These are phyloP conservation scores for Torulaspora pretoriensis DNA, from an alignment of 1,139 yeast genomes.

Conservation along the genomic window DNA sequence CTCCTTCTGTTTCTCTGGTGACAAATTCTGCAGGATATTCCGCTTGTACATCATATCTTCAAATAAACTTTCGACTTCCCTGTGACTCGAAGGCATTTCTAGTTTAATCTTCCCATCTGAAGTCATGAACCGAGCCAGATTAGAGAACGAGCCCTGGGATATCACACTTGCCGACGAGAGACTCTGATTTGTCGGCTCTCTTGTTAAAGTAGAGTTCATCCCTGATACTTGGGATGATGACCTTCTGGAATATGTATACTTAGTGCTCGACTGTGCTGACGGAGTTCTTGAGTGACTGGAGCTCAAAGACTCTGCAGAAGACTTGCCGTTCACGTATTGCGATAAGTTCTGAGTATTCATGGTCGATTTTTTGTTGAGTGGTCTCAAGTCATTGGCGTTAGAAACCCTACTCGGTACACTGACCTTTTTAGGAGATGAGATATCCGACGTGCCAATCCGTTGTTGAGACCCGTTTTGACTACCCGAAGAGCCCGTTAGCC, in stretches of 20 bases:
- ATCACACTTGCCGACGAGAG: constrained; percentile 29
- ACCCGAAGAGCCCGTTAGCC: constrained; percentile 17
- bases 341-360: constrained; percentile 31
- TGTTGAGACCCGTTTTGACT: constrained; percentile 10
- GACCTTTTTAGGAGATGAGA: constrained; percentile 24
- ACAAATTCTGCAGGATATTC: constrained; percentile 68
- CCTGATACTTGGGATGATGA: constrained; percentile 17
- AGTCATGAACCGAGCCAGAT: constrained; percentile 28
- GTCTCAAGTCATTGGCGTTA: constrained; percentile 20
- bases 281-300: constrained; percentile 22
- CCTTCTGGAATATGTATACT: constrained; percentile 33
- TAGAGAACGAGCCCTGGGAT: constrained; percentile 31
- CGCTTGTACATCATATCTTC: constrained; percentile 73
- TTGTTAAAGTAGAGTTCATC: constrained; percentile 15
- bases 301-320: constrained; percentile 3
- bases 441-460: constrained; percentile 16
- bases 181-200: constrained; percentile 29
- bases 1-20: constrained; percentile 72
- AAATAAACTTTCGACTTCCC: constrained; percentile 63
- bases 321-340: constrained; percentile 27
- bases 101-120: constrained; percentile 35
- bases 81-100: constrained; percentile 56
- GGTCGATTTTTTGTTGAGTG: constrained; percentile 30
- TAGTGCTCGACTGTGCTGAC: constrained; percentile 26
- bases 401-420: constrained; percentile 19